These are phyloP conservation scores for Teunomyces atbi DNA, from an alignment of 805 yeast genomes.

Conservation along the genomic window DNA sequence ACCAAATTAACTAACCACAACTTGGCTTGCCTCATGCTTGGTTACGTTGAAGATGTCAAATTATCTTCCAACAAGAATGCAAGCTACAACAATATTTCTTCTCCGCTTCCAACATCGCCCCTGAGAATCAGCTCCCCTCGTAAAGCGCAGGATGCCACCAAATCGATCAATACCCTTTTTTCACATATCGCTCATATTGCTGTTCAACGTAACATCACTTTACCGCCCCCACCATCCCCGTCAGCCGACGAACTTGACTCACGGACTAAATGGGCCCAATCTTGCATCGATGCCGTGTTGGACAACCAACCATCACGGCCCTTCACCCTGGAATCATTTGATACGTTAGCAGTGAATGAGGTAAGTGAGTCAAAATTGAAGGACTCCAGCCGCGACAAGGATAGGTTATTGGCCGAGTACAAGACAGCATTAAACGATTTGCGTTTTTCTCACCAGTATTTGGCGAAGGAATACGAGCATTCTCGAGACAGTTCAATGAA, in stretches of 20 bases:
- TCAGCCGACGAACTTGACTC: slow-evolving; percentile 21
- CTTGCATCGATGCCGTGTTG: slow-evolving; percentile 38
- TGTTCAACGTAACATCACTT: slow-evolving; percentile 38
- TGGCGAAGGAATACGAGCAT: slow-evolving; percentile 65
- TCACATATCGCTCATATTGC: slow-evolving; percentile 48
- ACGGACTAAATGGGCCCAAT: slow-evolving; percentile 35
- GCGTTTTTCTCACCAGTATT: slow-evolving; percentile 67
- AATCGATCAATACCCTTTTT: slow-evolving; percentile 43
- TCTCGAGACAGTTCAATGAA: slow-evolving; percentile 57
- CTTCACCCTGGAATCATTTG: background rate
- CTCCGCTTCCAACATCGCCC: slow-evolving; percentile 11
- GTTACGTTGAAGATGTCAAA: slow-evolving; percentile 46
- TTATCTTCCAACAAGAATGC: slow-evolving; percentile 14
- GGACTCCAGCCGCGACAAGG: slow-evolving; percentile 13
- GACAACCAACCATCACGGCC: background rate
- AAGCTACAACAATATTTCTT: slow-evolving; percentile 2
- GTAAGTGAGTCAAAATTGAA: slow-evolving; percentile 31
- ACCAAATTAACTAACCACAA: slow-evolving; percentile 39
- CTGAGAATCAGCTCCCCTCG: slow-evolving; percentile 4
- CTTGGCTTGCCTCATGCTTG: slow-evolving; percentile 43
- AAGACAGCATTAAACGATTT: slow-evolving; percentile 66
- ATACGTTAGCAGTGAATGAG: slow-evolving; percentile 14
- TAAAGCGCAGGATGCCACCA: slow-evolving; percentile 8
- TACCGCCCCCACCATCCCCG: slow-evolving; percentile 34
- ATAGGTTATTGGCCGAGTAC: slow-evolving; percentile 32